A percentile compares a stretch with the other conserved stretches of the same genome.
Evolutionary conservation across 2,329 filamentous ascomycete species (phyloP).

Genomic region (Remersonia thermophila): DNA sequence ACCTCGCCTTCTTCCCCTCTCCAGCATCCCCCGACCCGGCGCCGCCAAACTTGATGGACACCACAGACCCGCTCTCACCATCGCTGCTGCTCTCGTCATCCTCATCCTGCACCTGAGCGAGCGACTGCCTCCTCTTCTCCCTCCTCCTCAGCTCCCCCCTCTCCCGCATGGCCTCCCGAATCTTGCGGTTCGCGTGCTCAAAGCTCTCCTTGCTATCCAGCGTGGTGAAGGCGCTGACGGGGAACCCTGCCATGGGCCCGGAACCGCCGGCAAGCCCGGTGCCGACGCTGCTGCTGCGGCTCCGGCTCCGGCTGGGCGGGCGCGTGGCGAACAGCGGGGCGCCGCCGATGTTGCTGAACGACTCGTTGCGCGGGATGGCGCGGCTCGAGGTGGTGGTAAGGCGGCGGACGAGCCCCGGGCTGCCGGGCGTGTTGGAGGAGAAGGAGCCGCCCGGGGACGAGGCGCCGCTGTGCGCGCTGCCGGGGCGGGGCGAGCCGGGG

Average conservation of each 20-base stretch:
- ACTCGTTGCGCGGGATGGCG: constrained; percentile 70
- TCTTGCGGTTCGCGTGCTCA: constrained; percentile 72
- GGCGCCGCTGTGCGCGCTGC: constrained; percentile 37
- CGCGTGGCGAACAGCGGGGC: constrained; percentile 85
- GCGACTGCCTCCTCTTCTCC: constrained; percentile 23
- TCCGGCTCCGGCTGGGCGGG: constrained; percentile 65
- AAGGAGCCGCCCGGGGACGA: constrained; percentile 25
- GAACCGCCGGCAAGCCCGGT: constrained; percentile 27
- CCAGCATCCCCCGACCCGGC: constrained; percentile 2
- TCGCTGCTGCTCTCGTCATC: constrained; percentile 23
- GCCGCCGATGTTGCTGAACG: constrained; percentile 77
- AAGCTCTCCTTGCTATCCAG: constrained; percentile 58
- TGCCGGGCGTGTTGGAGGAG: constrained; percentile 25
- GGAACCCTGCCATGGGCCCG: constrained; percentile 40
- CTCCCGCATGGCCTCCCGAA: constrained; percentile 73
- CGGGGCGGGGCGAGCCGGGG: constrained; percentile 14
- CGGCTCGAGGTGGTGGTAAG: constrained; percentile 43
- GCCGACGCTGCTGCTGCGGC: constrained; percentile 57
- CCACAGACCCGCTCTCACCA: constrained; percentile 10
- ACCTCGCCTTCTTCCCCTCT: constrained; percentile 6
- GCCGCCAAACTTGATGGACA: not conserved
- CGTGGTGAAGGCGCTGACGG: constrained; percentile 56
- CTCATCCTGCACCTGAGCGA: constrained; percentile 29
- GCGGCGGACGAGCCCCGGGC: constrained; percentile 27
- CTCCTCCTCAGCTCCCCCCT: constrained; percentile 53